phyloP scores from a whole-genome alignment of 2,329 filamentous ascomycete genomes.

The Diaporthe nobilis region DNA sequence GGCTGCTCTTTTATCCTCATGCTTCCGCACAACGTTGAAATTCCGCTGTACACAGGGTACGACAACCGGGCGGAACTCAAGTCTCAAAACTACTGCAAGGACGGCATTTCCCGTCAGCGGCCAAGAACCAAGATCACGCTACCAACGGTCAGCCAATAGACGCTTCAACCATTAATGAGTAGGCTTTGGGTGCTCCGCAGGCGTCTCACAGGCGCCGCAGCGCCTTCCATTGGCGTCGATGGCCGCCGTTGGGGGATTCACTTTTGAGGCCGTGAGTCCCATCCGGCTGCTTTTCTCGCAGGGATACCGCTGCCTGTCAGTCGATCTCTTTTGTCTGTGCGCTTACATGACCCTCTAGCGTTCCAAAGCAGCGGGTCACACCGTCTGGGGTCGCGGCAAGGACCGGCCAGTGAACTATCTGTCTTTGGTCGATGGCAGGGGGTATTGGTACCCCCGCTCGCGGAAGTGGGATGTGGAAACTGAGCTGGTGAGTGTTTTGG shows the following conservation, averaged over 20 bases:
- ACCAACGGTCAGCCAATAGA: neutral
- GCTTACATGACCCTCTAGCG: conserved; percentile 15
- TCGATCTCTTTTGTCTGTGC: neutral
- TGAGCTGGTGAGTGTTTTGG: neutral
- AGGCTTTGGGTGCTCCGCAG: neutral
- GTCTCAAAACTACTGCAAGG: neutral
- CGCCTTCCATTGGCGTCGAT: neutral
- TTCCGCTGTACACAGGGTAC: neutral
- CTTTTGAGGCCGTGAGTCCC: neutral
- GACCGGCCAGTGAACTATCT: neutral
- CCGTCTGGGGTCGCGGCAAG: conserved; percentile 8
- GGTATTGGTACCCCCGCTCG: neutral
- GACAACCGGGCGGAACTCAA: neutral
- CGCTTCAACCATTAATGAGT: neutral
- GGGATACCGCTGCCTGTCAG: conserved; percentile 35
- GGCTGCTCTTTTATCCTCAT: neutral
- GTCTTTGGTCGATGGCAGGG: neutral
- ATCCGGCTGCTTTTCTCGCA: neutral
- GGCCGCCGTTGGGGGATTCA: neutral
- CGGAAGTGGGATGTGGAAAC: neutral
- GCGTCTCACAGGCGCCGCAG: neutral
- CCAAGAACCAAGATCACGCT: neutral
- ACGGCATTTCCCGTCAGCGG: conserved; percentile 1
- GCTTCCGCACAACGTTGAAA: neutral
- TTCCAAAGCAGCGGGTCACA: conserved; percentile 34